A percentile compares a stretch with the other conserved stretches of the same genome.
Conservation (phyloP, 2,329 filamentous ascomycete species). For the Lachnellula hyalina region DNA sequence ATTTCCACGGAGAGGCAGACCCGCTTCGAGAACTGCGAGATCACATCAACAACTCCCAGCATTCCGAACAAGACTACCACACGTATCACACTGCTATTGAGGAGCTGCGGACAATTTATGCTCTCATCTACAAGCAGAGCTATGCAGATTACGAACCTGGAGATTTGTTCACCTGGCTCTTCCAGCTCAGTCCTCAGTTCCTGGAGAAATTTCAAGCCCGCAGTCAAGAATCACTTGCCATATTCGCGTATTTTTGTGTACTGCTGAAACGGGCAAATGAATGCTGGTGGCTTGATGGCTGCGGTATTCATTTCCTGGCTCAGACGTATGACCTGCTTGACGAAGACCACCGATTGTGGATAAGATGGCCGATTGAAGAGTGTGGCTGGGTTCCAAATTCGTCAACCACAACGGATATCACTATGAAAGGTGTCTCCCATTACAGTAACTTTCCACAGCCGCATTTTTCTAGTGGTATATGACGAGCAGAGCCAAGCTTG, state of each 20-base stretch:
- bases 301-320: constrained; percentile 32
- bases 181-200: constrained; percentile 33
- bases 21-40: constrained; percentile 14
- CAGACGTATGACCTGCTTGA: constrained; percentile 33
- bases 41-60: constrained; percentile 4
- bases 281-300: constrained; percentile 36
- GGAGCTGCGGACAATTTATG: constrained; percentile 32
- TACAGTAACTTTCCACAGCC: neutral
- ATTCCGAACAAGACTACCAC: constrained; percentile 9
- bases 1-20: constrained; percentile 7
- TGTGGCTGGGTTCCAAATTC: constrained; percentile 15
- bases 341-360: constrained; percentile 35
- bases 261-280: constrained; percentile 31
- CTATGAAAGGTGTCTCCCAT: neutral
- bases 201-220: constrained; percentile 33
- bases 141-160: constrained; percentile 30
- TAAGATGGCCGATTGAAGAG: constrained; percentile 31
- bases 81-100: constrained; percentile 32
- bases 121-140: constrained; percentile 17
- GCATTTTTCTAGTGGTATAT: neutral
- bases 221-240: constrained; percentile 32
- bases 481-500: neutral
- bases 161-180: constrained; percentile 39
- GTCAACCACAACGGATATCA: neutral
- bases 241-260: constrained; percentile 35